phyloP scores from a whole-genome alignment of 805 yeast species.

The Metschnikowia colocasiae region DNA sequence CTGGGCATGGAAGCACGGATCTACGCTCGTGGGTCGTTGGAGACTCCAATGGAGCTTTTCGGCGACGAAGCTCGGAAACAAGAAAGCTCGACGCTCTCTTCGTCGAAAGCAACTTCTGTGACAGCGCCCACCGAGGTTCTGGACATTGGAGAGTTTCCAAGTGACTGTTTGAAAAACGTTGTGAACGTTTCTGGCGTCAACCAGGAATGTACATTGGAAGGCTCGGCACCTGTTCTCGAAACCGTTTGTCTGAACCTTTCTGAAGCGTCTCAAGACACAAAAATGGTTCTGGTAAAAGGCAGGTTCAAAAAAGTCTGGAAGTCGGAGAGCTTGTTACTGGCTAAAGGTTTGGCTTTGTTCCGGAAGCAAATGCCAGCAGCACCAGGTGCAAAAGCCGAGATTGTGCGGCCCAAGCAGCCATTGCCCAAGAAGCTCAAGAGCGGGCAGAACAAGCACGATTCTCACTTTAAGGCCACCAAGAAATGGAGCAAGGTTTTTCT shows the following conservation, averaged over 20 bases:
- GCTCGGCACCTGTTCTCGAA: background rate
- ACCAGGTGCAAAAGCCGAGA: constrained; percentile 1
- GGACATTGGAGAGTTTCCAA: too few species aligned
- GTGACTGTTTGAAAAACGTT: background rate
- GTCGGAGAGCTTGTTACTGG: constrained; percentile 1
- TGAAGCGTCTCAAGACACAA: background rate
- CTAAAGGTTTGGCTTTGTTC: constrained; percentile 1
- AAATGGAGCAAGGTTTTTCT: background rate
- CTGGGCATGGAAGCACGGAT: background rate
- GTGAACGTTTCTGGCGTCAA: background rate
- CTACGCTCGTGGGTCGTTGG: background rate
- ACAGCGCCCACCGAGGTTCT: background rate
- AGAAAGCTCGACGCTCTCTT: background rate
- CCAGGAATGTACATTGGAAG: background rate
- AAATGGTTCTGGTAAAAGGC: background rate
- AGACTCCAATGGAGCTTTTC: background rate
- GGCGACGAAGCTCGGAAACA: background rate
- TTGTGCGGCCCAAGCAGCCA: background rate
- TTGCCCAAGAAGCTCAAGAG: constrained; percentile 2
- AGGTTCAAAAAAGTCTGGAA: background rate
- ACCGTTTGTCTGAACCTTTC: background rate
- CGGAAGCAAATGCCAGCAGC: background rate
- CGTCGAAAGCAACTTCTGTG: background rate
- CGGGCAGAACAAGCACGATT: background rate
- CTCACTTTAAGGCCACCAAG: background rate